Evolutionary conservation across 306 rosid species (phyloP).

Genomic region (Begonia peltatifolia): DNA sequence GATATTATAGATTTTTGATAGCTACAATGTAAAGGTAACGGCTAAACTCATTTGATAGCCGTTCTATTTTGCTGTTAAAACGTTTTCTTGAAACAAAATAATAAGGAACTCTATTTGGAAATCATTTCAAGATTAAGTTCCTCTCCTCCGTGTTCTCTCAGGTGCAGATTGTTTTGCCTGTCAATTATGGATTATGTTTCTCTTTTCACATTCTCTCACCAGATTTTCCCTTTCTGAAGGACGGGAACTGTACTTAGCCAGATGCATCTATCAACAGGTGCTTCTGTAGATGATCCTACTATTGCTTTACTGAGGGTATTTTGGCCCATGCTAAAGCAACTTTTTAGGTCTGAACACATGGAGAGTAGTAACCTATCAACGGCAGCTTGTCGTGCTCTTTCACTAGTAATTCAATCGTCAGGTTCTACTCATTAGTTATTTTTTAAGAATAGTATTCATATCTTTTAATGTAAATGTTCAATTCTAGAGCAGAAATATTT

Average conservation of each 20-base stretch:
- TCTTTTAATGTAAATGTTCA: background rate
- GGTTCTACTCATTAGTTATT: conserved; percentile 22
- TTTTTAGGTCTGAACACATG: conserved; percentile 74
- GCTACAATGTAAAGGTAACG: no score
- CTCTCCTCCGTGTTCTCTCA: background rate
- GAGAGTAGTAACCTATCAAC: conserved; percentile 68
- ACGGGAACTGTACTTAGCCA: conserved; percentile 89
- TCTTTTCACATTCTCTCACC: conserved; percentile 7
- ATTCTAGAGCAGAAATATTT: background rate
- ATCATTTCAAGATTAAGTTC: no score
- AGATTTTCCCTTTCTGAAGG: conserved; percentile 33
- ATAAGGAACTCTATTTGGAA: no score
- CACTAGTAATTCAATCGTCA: conserved; percentile 83
- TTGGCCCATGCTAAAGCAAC: conserved; percentile 89
- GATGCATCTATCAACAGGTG: conserved; percentile 35
- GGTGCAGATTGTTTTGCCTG: background rate
- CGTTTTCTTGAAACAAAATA: no score
- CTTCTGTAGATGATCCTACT: conserved; percentile 59
- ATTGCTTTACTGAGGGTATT: conserved; percentile 54
- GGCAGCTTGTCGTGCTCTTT: conserved; percentile 94
- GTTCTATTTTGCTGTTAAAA: no score
- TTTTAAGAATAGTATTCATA: background rate
- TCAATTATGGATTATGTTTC: conserved; percentile 4
- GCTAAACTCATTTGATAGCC: no score
- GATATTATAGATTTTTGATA: no score